Conservation (phyloP, 2,329 filamentous ascomycete species). For the Lachnellula arida region DNA sequence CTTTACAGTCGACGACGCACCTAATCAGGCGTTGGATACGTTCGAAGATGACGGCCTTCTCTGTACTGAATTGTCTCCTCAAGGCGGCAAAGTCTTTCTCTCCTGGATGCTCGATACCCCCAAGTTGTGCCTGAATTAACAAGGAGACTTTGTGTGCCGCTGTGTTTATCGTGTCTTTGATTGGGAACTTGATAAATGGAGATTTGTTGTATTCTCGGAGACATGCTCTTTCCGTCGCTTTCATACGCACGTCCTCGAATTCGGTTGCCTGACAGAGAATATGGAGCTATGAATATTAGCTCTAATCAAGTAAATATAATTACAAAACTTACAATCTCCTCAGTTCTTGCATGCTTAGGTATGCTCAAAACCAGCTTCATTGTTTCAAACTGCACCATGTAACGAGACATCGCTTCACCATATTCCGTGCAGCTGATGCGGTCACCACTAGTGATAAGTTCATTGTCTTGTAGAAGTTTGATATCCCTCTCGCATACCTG, state of each 20-base stretch:
- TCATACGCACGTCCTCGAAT: constrained; percentile 68
- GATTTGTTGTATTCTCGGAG: constrained; percentile 71
- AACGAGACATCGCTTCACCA: constrained; percentile 76
- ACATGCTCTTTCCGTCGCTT: constrained; percentile 60
- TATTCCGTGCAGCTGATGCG: constrained; percentile 63
- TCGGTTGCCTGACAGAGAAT: constrained; percentile 64
- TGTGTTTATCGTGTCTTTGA: constrained; percentile 62
- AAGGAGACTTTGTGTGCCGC: constrained; percentile 72
- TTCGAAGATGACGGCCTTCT: constrained; percentile 61
- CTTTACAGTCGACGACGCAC: constrained; percentile 72
- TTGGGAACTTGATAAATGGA: constrained; percentile 62
- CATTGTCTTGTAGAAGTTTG: constrained; percentile 53
- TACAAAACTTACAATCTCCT: constrained; percentile 59
- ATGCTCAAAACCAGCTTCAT: constrained; percentile 68
- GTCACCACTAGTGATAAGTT: constrained; percentile 48
- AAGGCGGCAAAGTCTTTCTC: constrained; percentile 51
- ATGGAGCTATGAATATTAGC: constrained; percentile 49
- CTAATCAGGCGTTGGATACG: constrained; percentile 65
- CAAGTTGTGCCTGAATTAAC: constrained; percentile 71
- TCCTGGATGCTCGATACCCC: constrained; percentile 57
- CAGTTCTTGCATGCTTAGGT: constrained; percentile 53
- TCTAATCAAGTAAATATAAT: background rate
- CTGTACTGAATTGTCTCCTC: constrained; percentile 53
- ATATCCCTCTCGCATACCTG: constrained; percentile 69
- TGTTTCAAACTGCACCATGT: constrained; percentile 74